A percentile compares a stretch with the other conserved stretches of the same genome.
These are phyloP conservation scores for Baorangia bicolor DNA, from an alignment of 768 basidiomycete species.

Conservation along the genomic window DNA sequence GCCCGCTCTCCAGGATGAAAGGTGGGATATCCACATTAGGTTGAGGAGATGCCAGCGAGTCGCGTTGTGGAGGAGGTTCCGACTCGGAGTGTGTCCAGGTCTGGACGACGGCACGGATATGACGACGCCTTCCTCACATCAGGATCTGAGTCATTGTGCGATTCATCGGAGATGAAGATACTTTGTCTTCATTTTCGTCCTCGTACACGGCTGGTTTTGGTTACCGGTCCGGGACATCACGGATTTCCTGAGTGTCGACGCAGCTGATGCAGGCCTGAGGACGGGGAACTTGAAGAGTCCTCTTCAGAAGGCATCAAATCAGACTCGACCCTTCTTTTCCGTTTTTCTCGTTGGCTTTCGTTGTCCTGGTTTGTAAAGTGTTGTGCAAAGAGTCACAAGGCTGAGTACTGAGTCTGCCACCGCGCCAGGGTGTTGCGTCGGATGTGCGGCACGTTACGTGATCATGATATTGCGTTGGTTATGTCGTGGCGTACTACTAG, in stretches of 20 bases:
- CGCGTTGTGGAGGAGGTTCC: conserved; percentile 11
- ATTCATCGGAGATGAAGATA: conserved; percentile 22
- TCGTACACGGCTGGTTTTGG: neutral
- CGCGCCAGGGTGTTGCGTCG: no score
- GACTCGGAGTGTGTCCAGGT: neutral
- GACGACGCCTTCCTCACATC: conserved; percentile 5
- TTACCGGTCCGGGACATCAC: conserved; percentile 9
- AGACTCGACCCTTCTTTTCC: conserved; percentile 50
- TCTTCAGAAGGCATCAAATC: conserved; percentile 43
- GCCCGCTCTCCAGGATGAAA: conserved; percentile 57
- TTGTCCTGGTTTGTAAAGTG: conserved; percentile 22
- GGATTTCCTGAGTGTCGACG: conserved; percentile 7
- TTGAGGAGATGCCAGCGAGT: conserved; percentile 29
- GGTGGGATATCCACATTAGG: conserved; percentile 44
- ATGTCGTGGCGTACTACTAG: no score
- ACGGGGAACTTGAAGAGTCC: conserved; percentile 19
- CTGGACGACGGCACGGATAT: neutral
- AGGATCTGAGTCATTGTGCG: neutral
- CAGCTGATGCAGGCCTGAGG: conserved; percentile 20
- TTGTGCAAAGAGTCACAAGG: no score
- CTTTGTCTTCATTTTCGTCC: conserved; percentile 8
- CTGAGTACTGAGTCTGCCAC: no score
- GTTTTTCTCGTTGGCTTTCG: conserved; percentile 43
- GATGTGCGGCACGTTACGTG: no score
- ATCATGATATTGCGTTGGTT: no score